Conservation (phyloP, 257 asterid species). For the Solanum piurae region DNA sequence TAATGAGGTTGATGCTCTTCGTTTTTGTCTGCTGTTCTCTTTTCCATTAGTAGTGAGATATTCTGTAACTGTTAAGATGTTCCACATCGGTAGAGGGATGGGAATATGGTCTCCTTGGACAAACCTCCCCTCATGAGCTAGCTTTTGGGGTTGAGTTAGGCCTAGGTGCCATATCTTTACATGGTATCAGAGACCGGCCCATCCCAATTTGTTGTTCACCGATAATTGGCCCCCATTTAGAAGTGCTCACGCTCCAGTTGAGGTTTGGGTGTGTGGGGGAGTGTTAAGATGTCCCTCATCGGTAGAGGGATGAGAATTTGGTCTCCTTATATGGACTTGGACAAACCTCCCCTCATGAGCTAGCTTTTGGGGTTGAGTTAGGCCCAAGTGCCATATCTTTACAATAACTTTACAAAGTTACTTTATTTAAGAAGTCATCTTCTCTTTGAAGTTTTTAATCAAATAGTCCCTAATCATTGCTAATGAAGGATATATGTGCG, state of each 20-base stretch:
- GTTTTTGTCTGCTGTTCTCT: not conserved
- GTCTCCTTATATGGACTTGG: not conserved
- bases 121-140: no score
- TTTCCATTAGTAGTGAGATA: not conserved
- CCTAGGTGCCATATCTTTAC: no score
- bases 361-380: not conserved
- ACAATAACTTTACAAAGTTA: not conserved
- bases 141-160: no score
- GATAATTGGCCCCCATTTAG: no score
- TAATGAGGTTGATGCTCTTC: not conserved
- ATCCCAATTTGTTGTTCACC: no score
- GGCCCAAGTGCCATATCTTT: not conserved
- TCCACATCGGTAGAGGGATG: not conserved
- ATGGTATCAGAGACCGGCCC: no score
- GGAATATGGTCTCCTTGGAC: no score
- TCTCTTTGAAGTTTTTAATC: not conserved
- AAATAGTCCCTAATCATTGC: not conserved
- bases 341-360: not conserved
- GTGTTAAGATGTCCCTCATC: not conserved
- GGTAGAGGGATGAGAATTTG: not conserved
- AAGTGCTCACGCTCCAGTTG: not conserved
- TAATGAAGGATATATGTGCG: not conserved
- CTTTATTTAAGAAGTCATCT: not conserved
- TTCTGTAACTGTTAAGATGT: not conserved
- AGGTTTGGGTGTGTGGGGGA: not conserved